phyloP scores from a whole-genome alignment of 2,329 filamentous ascomycete genomes.

The Colletotrichum sp. region DNA sequence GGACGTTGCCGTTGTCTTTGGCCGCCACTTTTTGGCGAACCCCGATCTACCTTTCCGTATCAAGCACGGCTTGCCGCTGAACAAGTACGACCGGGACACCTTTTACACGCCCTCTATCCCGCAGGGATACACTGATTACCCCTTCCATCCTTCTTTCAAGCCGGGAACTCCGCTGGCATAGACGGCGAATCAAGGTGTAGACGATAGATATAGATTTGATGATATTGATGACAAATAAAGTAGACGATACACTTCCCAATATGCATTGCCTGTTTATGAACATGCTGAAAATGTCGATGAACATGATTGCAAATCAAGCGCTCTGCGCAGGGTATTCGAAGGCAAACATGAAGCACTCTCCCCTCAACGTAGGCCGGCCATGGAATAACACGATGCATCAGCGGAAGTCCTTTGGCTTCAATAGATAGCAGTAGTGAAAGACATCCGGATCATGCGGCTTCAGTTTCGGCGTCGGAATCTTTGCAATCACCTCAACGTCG shows the following conservation, averaged over 20 bases:
- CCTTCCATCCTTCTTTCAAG: slow-evolving; percentile 21
- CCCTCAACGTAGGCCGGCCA: neutral
- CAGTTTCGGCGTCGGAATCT: slow-evolving; percentile 44
- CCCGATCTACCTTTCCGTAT: slow-evolving; percentile 33
- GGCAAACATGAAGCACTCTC: neutral
- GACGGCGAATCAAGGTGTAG: neutral
- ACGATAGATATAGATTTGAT: neutral
- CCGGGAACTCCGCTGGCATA: neutral
- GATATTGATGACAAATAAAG: neutral
- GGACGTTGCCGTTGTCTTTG: slow-evolving; percentile 38
- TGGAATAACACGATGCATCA: neutral
- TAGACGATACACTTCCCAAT: neutral
- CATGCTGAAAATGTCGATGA: neutral
- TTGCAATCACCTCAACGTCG: slow-evolving; percentile 44
- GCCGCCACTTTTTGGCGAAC: slow-evolving; percentile 34
- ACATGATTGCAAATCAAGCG: neutral
- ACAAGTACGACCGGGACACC: slow-evolving; percentile 26
- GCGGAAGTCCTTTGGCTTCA: slow-evolving; percentile 32
- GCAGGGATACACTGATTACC: slow-evolving; percentile 33
- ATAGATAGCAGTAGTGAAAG: slow-evolving; percentile 49
- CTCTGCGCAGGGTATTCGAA: neutral
- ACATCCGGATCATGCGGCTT: slow-evolving; percentile 50
- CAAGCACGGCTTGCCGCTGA: slow-evolving; percentile 29
- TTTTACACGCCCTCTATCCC: slow-evolving; percentile 28
- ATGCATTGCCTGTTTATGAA: neutral